Conservation (phyloP, 2,329 filamentous ascomycete species). For the Aspergillus pseudonomiae region DNA sequence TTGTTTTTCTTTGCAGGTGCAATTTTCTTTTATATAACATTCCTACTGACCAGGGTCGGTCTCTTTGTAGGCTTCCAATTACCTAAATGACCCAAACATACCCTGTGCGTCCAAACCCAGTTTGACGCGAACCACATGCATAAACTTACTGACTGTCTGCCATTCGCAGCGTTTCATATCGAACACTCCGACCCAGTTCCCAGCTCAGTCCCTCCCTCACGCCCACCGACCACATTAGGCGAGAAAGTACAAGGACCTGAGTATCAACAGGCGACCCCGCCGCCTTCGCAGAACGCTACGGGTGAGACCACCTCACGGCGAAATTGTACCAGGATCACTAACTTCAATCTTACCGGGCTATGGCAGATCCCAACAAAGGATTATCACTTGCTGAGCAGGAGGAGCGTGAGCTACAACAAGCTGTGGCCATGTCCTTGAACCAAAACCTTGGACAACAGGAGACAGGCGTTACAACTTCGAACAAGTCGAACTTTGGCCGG, state of each 20-base stretch:
- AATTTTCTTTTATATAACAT: too few species aligned
- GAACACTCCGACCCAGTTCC: slow-evolving; percentile 41
- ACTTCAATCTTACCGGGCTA: slow-evolving; percentile 14
- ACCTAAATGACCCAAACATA: slow-evolving; percentile 29
- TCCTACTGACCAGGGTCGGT: neutral
- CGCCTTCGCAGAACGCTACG: slow-evolving; percentile 31
- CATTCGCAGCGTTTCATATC: slow-evolving; percentile 39
- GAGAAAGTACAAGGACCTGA: slow-evolving; percentile 24
- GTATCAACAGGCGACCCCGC: slow-evolving; percentile 28
- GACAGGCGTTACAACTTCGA: slow-evolving; percentile 52
- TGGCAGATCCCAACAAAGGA: slow-evolving; percentile 31
- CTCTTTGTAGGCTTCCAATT: slow-evolving; percentile 19
- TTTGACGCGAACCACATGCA: neutral
- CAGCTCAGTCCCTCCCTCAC: slow-evolving; percentile 45
- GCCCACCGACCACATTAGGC: slow-evolving; percentile 51
- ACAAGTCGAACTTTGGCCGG: slow-evolving; percentile 54
- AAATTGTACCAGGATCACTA: slow-evolving; percentile 17
- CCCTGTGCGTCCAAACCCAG: slow-evolving; percentile 26
- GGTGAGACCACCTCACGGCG: slow-evolving; percentile 26
- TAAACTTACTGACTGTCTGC: slow-evolving; percentile 10
- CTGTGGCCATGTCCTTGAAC: slow-evolving; percentile 50
- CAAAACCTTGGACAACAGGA: slow-evolving; percentile 55
- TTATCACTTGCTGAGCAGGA: slow-evolving; percentile 47
- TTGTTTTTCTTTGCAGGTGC: neutral
- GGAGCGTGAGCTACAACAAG: slow-evolving; percentile 49